These are phyloP conservation scores for Rosa persica DNA, from an alignment of 306 rosid genomes.

Conservation along the genomic window DNA sequence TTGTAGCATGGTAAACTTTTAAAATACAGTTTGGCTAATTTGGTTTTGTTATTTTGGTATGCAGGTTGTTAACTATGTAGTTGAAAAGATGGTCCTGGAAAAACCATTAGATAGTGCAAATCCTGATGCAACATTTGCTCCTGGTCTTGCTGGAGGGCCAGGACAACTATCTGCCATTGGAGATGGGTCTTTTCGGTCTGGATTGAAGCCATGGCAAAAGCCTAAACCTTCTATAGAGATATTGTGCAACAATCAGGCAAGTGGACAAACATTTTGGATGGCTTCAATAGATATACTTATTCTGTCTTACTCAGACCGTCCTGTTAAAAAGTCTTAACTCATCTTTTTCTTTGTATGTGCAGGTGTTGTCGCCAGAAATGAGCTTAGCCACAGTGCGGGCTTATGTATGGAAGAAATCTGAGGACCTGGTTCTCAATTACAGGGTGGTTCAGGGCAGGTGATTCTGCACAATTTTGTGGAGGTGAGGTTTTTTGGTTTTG, in stretches of 20 bases:
- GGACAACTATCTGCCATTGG: conserved; percentile 44
- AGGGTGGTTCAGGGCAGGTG: conserved; percentile 86
- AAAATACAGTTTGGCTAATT: not conserved
- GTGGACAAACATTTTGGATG: conserved; percentile 25
- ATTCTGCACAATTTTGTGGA: conserved; percentile 28
- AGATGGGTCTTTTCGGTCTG: conserved; percentile 84
- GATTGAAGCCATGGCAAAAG: conserved; percentile 86
- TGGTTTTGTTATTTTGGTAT: not conserved
- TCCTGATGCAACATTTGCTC: conserved; percentile 60
- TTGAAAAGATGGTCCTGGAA: conserved; percentile 95
- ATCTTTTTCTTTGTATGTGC: conserved; percentile 17
- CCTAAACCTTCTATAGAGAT: conserved; percentile 88
- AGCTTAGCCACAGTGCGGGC: conserved; percentile 94
- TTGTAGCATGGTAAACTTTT: not conserved
- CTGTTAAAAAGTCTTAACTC: not conserved
- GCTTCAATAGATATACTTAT: not conserved
- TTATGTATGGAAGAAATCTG: conserved; percentile 95
- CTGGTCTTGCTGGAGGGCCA: conserved; percentile 68
- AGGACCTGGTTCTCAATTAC: conserved; percentile 85
- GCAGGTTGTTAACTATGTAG: conserved; percentile 88
- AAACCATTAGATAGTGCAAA: conserved; percentile 70
- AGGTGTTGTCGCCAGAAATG: conserved; percentile 88
- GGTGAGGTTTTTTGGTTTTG: conserved; percentile 25
- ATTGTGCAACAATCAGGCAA: conserved; percentile 94
- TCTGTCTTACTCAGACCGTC: not conserved